These are phyloP conservation scores for Cucurbita ficifolia DNA, from an alignment of 306 rosid genomes.

Conservation along the genomic window DNA sequence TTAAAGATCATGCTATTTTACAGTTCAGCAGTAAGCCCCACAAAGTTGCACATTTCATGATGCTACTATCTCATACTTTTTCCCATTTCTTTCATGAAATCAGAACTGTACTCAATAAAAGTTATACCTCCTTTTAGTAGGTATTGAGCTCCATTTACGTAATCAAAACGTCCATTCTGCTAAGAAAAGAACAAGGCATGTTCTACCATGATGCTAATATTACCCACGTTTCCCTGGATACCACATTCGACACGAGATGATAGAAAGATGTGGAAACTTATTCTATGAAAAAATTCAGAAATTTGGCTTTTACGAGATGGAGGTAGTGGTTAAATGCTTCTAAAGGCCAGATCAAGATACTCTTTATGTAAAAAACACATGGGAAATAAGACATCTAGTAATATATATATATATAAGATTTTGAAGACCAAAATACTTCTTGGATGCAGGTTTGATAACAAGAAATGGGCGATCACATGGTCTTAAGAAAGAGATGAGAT, in stretches of 20 bases:
- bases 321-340: not conserved
- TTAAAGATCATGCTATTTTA: conserved; percentile 12
- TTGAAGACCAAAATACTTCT: not conserved
- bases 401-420: not conserved
- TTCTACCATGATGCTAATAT: conserved; percentile 1
- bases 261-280: not conserved
- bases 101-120: not conserved
- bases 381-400: not conserved
- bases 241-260: not conserved
- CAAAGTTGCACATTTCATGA: conserved; percentile 9
- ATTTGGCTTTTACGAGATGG: not conserved
- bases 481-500: conserved; percentile 14
- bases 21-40: conserved; percentile 18
- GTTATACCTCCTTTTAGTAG: conserved; percentile 6
- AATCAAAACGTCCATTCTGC: conserved; percentile 1
- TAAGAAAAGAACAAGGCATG: conserved; percentile 3
- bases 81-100: conserved; percentile 10
- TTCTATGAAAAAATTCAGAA: not conserved
- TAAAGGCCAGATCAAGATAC: not conserved
- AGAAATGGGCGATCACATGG: not conserved
- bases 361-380: not conserved
- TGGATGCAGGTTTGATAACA: not conserved
- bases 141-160: not conserved
- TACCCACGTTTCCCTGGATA: not conserved
- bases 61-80: conserved; percentile 9